These are phyloP conservation scores for Lumnitzera littorea DNA, from an alignment of 345 rosid genomes.

Conservation along the genomic window DNA sequence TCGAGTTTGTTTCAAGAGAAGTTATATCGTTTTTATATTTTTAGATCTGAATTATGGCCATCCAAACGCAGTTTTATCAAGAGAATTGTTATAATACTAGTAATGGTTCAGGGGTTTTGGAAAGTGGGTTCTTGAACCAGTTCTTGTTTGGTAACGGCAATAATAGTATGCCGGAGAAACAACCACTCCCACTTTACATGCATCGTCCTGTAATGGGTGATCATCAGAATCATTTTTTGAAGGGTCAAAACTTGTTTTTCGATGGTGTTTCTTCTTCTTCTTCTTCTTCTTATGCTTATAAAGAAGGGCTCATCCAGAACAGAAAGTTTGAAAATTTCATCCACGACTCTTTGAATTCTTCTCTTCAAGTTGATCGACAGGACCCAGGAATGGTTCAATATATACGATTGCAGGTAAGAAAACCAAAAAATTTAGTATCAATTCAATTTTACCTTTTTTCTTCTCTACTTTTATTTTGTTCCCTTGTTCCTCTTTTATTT, in stretches of 20 bases:
- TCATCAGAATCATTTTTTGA: no score
- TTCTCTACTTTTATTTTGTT: background rate
- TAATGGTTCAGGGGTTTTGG: no score
- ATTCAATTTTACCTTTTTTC: background rate
- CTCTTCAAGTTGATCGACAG: slow-evolving; percentile 35
- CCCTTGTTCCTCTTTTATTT: background rate
- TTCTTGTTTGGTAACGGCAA: no score
- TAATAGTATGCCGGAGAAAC: no score
- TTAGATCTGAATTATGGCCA: slow-evolving; percentile 38
- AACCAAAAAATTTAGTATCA: background rate
- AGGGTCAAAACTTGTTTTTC: no score
- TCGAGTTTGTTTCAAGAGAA: slow-evolving; percentile 12
- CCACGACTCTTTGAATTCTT: slow-evolving; percentile 14
- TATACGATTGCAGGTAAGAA: slow-evolving; percentile 56
- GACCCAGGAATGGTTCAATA: slow-evolving; percentile 53
- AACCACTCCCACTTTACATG: no score
- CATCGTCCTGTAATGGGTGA: no score
- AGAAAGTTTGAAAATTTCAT: background rate
- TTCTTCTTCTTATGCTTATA: no score
- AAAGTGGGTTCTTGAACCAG: no score
- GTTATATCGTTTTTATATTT: background rate
- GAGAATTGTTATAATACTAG: slow-evolving; percentile 11
- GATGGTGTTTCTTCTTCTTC: no score
- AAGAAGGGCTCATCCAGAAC: background rate
- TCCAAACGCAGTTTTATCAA: slow-evolving; percentile 54